A percentile compares a stretch with the other conserved stretches of the same genome.
phyloP scores from a whole-genome alignment of 805 yeast species.

The Candida hispaniensis region DNA sequence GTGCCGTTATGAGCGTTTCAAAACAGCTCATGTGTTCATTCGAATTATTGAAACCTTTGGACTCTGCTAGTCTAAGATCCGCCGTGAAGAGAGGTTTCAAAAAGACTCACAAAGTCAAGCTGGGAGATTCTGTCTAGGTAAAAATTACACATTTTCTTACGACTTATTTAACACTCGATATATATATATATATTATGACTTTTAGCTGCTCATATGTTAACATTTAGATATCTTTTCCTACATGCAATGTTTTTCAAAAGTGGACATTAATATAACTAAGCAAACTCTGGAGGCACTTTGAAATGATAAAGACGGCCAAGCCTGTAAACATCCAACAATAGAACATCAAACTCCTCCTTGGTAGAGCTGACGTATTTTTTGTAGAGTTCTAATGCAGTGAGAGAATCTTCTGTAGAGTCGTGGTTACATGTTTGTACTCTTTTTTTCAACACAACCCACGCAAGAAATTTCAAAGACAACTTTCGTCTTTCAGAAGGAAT shows the following conservation, averaged over 20 bases:
- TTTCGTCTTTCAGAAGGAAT: conserved; percentile 65
- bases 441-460: conserved; percentile 62
- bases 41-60: conserved; percentile 69
- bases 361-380: conserved; percentile 56
- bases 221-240: too few relatives aligned
- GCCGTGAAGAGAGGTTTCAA: conserved; percentile 13
- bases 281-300: conserved; percentile 29
- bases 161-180: too few relatives aligned
- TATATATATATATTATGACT: too few relatives aligned
- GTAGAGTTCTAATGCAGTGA: conserved; percentile 70
- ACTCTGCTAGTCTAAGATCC: conserved; percentile 12
- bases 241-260: too few relatives aligned
- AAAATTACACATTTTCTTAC: too few relatives aligned
- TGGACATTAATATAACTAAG: not conserved
- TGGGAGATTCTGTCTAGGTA: too few relatives aligned
- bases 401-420: conserved; percentile 94
- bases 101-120: conserved; percentile 15
- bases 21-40: conserved; percentile 83
- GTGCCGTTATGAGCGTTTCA: conserved; percentile 90
- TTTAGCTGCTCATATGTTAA: too few relatives aligned
- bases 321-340: conserved; percentile 53
- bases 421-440: conserved; percentile 88
- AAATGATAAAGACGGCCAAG: conserved; percentile 31
- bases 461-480: conserved; percentile 74
- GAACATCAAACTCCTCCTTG: conserved; percentile 45